Percentiles rank a stretch among this genome's conserved stretches.
Conservation (phyloP, 352 stramenopile genomes). For the Phytophthora megakarya region DNA sequence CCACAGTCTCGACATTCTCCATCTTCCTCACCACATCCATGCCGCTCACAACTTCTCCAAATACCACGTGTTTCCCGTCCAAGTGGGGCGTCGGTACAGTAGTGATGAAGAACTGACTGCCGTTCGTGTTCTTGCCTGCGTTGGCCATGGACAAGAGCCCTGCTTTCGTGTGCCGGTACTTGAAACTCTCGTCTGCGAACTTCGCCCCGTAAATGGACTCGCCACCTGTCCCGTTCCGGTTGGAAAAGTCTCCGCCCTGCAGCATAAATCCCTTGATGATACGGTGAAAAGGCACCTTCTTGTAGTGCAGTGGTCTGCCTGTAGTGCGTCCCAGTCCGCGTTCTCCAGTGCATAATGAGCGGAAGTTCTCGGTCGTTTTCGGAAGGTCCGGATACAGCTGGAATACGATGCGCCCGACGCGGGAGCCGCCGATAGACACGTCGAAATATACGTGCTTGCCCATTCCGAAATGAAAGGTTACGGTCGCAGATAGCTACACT, state of each 20-base stretch:
- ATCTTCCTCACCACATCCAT: conserved; percentile 88
- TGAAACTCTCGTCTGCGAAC: conserved; percentile 96
- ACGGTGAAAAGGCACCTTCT: conserved; percentile 78
- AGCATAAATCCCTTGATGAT: conserved; percentile 90
- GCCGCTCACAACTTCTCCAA: conserved; percentile 92
- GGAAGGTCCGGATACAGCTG: conserved; percentile 58
- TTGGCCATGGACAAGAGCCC: conserved; percentile 97
- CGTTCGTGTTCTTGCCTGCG: conserved; percentile 77
- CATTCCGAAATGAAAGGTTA: conserved; percentile 16
- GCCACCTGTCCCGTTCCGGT: conserved; percentile 79
- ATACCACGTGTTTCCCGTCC: conserved; percentile 99
- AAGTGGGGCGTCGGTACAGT: conserved; percentile 93
- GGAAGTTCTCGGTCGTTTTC: conserved; percentile 74
- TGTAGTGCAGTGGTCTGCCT: conserved; percentile 64
- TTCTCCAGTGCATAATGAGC: conserved; percentile 68
- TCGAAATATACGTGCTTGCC: conserved; percentile 52
- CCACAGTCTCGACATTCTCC: conserved; percentile 87
- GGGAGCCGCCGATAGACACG: conserved; percentile 90
- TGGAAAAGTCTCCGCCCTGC: conserved; percentile 80
- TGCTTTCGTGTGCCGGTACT: conserved; percentile 90
- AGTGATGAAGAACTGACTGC: conserved; percentile 88
- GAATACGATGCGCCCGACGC: conserved; percentile 67
- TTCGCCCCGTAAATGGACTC: conserved; percentile 84
- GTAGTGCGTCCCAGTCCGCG: conserved; percentile 65
- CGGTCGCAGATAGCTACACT: not conserved